Evolutionary conservation across 2,329 filamentous ascomycete genomes (phyloP).

Genomic region (Colletotrichum noveboracense): DNA sequence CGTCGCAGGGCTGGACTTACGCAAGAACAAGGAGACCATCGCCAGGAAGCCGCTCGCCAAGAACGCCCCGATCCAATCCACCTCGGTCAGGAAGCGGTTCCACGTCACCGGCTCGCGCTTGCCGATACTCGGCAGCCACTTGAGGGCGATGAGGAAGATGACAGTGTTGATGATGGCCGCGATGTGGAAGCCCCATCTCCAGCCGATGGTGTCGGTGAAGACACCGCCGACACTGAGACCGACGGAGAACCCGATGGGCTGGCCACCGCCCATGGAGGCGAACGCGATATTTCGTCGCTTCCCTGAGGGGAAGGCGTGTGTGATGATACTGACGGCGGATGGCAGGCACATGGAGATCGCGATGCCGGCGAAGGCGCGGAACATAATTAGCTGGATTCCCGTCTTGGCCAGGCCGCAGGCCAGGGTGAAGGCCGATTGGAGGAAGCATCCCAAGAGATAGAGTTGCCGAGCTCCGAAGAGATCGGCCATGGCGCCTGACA

Average conservation of each 20-base stretch:
- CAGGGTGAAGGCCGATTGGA: slow-evolving; percentile 12
- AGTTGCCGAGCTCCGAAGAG: slow-evolving; percentile 16
- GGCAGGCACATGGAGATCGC: slow-evolving; percentile 21
- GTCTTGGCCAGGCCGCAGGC: slow-evolving; percentile 12
- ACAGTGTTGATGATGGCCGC: slow-evolving; percentile 35
- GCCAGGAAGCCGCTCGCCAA: slow-evolving; percentile 4
- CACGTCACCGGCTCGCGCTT: slow-evolving; percentile 39
- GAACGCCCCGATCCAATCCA: slow-evolving; percentile 17
- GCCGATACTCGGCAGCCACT: slow-evolving; percentile 48
- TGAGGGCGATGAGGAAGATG: slow-evolving; percentile 43
- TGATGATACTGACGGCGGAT: slow-evolving; percentile 19
- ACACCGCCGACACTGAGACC: slow-evolving; percentile 18
- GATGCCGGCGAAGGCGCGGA: slow-evolving; percentile 18
- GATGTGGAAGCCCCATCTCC: slow-evolving; percentile 18
- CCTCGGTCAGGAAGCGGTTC: slow-evolving; percentile 15
- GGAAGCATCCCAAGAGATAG: slow-evolving; percentile 16
- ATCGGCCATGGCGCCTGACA: slow-evolving; percentile 16
- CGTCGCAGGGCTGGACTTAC: slow-evolving; percentile 39
- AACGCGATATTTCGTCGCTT: slow-evolving; percentile 35
- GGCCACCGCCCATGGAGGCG: slow-evolving; percentile 26
- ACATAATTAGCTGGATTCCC: slow-evolving; percentile 16
- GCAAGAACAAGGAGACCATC: slow-evolving; percentile 16
- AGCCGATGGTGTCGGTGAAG: slow-evolving; percentile 17
- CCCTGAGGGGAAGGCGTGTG: slow-evolving; percentile 11
- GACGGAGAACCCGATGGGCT: slow-evolving; percentile 18